A percentile compares a stretch with the other conserved stretches of the same genome.
Conservation (phyloP, 225 moss, liverwort and hornwort genomes). For the Marchantia paleacea region DNA sequence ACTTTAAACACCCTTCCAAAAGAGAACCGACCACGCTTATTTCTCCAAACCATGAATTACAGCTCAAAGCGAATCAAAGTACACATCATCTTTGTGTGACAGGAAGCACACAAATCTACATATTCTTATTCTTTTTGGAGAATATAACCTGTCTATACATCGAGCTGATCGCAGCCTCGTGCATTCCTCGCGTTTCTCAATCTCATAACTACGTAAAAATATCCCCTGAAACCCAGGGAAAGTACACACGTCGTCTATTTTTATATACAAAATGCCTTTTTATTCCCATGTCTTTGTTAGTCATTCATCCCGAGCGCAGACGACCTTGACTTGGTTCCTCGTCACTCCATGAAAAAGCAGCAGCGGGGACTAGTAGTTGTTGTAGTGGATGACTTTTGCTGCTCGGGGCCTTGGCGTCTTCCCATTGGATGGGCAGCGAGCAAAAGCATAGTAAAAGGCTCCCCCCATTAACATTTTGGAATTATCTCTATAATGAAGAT, state of each 20-base stretch:
- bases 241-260: slow-evolving; percentile 11
- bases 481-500: too few relatives aligned
- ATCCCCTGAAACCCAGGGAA: background rate
- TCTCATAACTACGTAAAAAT: background rate
- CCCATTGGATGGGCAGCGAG: background rate
- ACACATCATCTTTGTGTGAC: background rate
- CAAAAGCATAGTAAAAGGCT: background rate
- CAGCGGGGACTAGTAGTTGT: background rate
- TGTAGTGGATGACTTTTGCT: background rate
- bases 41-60: background rate
- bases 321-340: slow-evolving; percentile 1
- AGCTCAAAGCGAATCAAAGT: background rate
- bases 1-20: background rate
- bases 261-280: background rate
- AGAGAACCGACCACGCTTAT: slow-evolving; percentile 1
- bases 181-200: background rate
- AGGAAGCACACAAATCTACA: background rate
- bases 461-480: too few relatives aligned
- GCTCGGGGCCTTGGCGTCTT: background rate
- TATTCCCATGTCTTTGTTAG: background rate
- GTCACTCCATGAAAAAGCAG: background rate
- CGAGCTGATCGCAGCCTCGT: background rate
- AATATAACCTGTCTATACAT: background rate
- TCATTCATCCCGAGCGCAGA: background rate
- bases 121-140: background rate